These are phyloP conservation scores for Fusarium virguliforme DNA, from an alignment of 2,329 filamentous ascomycete genomes.

Conservation along the genomic window DNA sequence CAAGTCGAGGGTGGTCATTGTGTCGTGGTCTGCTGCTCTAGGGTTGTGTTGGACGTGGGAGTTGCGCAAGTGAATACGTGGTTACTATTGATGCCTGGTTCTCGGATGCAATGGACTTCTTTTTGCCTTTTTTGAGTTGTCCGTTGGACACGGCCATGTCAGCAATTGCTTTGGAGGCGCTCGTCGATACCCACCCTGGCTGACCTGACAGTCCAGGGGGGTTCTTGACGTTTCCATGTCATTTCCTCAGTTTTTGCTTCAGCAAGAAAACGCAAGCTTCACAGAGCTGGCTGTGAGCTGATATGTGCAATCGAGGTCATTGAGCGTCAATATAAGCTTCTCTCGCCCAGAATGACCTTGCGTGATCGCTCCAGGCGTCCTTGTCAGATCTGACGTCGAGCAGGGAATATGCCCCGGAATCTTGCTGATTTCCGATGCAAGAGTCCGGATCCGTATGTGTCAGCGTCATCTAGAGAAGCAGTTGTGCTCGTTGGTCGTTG, in stretches of 20 bases:
- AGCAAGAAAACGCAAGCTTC: not conserved
- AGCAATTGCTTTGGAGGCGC: not conserved
- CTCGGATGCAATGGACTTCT: not conserved
- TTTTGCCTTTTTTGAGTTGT: not conserved
- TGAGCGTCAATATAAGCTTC: not conserved
- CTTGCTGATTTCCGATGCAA: conserved; percentile 5
- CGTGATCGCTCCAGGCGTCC: not conserved
- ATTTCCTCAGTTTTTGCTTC: not conserved
- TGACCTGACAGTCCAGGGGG: conserved; percentile 5
- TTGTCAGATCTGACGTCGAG: not conserved
- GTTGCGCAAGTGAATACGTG: not conserved
- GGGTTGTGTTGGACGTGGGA: not conserved
- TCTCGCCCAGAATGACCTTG: not conserved
- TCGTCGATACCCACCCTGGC: not conserved
- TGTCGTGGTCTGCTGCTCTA: not conserved
- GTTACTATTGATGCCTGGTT: not conserved
- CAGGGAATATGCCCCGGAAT: conserved; percentile 7
- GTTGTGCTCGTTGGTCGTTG: not conserved
- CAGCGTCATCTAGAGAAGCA: not conserved
- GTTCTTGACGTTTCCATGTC: conserved; percentile 3
- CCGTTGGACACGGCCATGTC: not conserved
- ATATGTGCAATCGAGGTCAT: not conserved
- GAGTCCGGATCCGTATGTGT: conserved; percentile 1
- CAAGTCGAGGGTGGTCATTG: not conserved
- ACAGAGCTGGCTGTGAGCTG: too few species aligned